phyloP scores from a whole-genome alignment of 129 eudicot species.

The Centella asiatica region DNA sequence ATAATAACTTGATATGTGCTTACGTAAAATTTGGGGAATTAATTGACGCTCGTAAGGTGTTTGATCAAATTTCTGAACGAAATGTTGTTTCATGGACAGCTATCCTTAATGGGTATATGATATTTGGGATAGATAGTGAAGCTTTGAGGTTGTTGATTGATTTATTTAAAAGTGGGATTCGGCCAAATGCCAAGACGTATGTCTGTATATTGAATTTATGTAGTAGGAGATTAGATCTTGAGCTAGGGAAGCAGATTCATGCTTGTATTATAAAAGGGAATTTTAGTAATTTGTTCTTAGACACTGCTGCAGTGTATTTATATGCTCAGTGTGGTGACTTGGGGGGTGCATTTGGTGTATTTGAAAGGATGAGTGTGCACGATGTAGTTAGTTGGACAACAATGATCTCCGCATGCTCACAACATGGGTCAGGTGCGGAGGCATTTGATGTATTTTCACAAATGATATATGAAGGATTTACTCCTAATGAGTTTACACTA shows the following conservation, averaged over 20 bases:
- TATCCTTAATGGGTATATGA: conserved; percentile 73
- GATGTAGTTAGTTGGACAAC: conserved; percentile 88
- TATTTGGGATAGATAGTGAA: conserved; percentile 44
- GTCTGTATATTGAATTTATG: conserved; percentile 65
- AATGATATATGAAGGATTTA: conserved; percentile 53
- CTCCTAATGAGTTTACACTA: conserved; percentile 69
- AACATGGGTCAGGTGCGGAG: conserved; percentile 43
- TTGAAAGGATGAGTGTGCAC: conserved; percentile 43
- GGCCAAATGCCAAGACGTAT: conserved; percentile 46
- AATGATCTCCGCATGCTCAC: conserved; percentile 79
- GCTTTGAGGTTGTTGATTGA: conserved; percentile 38
- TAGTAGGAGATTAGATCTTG: conserved; percentile 44
- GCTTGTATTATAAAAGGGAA: conserved; percentile 47
- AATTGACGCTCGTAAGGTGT: conserved; percentile 57
- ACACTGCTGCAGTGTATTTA: conserved; percentile 48
- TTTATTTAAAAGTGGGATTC: conserved; percentile 37
- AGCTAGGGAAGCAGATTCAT: conserved; percentile 65
- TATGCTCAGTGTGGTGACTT: conserved; percentile 63
- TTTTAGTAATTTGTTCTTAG: conserved; percentile 47
- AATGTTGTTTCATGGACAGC: conserved; percentile 93
- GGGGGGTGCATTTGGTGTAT: conserved; percentile 39
- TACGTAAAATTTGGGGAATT: conserved; percentile 44
- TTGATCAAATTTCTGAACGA: conserved; percentile 60
- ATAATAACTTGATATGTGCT: conserved; percentile 58
- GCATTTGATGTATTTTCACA: conserved; percentile 41